Percentiles rank a stretch among this genome's conserved stretches.
phyloP scores from a whole-genome alignment of 345 rosid genomes.

The Euphorbia tirucalli region DNA sequence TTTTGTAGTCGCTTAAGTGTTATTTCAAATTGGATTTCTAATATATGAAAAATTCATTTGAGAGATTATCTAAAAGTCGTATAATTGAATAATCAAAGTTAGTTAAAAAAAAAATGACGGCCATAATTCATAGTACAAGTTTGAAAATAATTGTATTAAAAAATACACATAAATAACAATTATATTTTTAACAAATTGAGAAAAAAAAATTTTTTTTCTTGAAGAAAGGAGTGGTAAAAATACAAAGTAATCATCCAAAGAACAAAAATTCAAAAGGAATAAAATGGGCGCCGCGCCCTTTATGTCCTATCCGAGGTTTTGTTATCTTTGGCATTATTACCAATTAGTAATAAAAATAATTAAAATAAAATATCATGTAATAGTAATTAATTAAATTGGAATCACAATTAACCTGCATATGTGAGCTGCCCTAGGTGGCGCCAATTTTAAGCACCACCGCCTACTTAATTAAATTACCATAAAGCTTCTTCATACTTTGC shows the following conservation, averaged over 20 bases:
- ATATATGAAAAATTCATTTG: no score
- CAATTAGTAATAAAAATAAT: not conserved
- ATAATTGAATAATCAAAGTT: no score
- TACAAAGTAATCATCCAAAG: conserved; percentile 27
- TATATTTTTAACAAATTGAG: no score
- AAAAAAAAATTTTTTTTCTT: not conserved
- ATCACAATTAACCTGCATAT: conserved; percentile 19
- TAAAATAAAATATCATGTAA: no score
- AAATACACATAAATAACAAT: no score
- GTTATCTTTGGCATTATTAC: conserved; percentile 20
- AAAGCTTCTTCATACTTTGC: not conserved
- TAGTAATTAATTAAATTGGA: not conserved
- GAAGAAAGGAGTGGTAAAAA: conserved; percentile 9
- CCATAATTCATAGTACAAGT: no score
- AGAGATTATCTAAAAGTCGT: no score
- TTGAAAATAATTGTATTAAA: no score
- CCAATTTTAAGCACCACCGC: conserved; percentile 16
- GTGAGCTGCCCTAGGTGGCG: conserved; percentile 15
- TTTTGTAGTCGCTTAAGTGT: no score
- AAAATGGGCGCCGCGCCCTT: conserved; percentile 37
- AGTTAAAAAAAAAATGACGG: no score
- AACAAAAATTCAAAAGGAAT: conserved; percentile 21
- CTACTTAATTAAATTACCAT: not conserved
- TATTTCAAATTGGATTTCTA: no score
- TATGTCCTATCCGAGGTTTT: conserved; percentile 48